Base-by-base conservation (phyloP, 1,284 basidiomycete genomes). In the Sporisorium exsertum region DNA sequence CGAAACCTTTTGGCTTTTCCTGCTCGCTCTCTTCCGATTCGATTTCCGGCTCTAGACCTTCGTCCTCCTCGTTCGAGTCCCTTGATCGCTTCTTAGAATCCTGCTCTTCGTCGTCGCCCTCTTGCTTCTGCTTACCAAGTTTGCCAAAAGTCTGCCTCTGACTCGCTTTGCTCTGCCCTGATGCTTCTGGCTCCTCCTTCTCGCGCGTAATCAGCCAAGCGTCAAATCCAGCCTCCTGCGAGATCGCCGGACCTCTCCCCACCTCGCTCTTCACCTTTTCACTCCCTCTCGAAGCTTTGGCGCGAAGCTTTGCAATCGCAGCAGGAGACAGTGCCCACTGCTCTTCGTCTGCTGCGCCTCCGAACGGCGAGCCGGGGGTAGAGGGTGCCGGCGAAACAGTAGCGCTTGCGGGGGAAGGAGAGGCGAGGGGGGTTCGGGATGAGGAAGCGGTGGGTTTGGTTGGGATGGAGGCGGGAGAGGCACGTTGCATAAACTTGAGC, bases 401-500 rank as follows among this genome's bases (percentile, higher is more conserved):
- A 16, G 71, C 27, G 8, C 62, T 35, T 22, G 64, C 22, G 3
- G 63, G 20, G 3, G 64, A 52, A 2, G 63, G 32, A 9, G 67
- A 50, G 20, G 54, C 54, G 27, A n/a, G 53, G 10, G 20, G 51
- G 20, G 24, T 27, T 16, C 20, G 52, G 20, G 22, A 32, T 27
- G 26, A 20, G 1, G 57, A 18, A 29, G 49, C 37, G 29, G 56
- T 22, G 13, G 59, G 32, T 43, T 54, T 51, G 20, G 56, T 27
- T 1, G 59, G 45, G 43, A 45, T 42, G 40, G 62, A 54, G 10
- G 64, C 50, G 24, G 65, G 51, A 1, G 65, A 62, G 46, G 63
- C 73, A 45, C 68, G 73, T 60, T 77, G 74, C 74, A 77, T 77
- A 46, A 77, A 77, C 60, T 77, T 72, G 70, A 77, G 70, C 58